phyloP scores from a whole-genome alignment of 495 filamentous ascomycete species.

The Penicillium manginii region DNA sequence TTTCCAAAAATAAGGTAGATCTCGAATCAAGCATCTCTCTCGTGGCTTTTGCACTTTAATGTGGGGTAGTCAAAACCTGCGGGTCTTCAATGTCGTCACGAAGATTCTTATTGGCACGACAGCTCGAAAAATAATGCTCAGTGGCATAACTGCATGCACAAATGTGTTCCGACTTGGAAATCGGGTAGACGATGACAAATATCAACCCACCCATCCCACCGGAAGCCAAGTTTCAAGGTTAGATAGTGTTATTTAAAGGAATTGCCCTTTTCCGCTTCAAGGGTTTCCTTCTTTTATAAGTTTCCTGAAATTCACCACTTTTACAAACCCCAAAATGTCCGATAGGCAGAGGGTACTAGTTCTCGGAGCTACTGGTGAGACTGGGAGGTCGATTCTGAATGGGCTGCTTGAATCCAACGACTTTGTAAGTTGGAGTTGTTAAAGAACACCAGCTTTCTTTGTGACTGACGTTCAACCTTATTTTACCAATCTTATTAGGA shows the following conservation, averaged over 20 bases:
- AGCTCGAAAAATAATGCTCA: too few species aligned
- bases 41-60: too few species aligned
- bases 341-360: conserved; percentile 4
- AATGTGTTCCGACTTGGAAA: too few species aligned
- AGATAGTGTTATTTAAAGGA: too few species aligned
- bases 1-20: too few species aligned
- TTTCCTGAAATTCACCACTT: background rate
- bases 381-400: conserved; percentile 22
- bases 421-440: conserved; percentile 14
- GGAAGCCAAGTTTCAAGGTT: background rate
- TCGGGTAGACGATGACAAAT: too few species aligned
- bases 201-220: background rate
- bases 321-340: background rate
- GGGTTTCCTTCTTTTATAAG: background rate
- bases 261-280: too few species aligned
- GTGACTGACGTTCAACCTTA: background rate
- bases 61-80: too few species aligned
- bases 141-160: too few species aligned
- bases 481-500: background rate
- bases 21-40: too few species aligned
- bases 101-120: too few species aligned
- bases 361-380: conserved; percentile 27
- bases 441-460: background rate
- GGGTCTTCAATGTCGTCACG: too few species aligned
- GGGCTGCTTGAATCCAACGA: conserved; percentile 23